These are phyloP conservation scores for Darksidea phi DNA, from an alignment of 495 filamentous ascomycete species.

Conservation along the genomic window DNA sequence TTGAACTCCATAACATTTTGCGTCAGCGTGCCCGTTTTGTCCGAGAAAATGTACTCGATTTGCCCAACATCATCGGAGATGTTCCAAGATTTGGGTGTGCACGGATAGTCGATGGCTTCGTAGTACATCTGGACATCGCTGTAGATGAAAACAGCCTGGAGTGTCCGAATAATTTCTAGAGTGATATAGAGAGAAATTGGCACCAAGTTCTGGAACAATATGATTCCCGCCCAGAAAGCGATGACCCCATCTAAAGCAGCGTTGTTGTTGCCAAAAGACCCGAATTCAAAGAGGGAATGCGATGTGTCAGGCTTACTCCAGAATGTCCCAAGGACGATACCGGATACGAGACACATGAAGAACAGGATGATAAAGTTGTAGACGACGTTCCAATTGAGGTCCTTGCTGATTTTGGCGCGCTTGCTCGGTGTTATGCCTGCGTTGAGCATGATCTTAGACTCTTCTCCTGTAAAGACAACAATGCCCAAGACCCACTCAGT, in stretches of 20 bases:
- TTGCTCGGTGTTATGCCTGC: conserved; percentile 96
- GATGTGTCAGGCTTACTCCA: conserved; percentile 76
- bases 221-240: conserved; percentile 91
- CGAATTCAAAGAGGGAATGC: conserved; percentile 80
- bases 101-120: conserved; percentile 86
- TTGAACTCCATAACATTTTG: conserved; percentile 99
- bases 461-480: conserved; percentile 94
- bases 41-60: conserved; percentile 99
- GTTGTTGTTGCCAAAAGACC: conserved; percentile 68
- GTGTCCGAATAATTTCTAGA: conserved; percentile 89
- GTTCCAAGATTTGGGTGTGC: conserved; percentile 98
- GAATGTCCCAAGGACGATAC: conserved; percentile 76
- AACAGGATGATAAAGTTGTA: conserved; percentile 94
- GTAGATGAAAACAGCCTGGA: conserved; percentile 96
- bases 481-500: conserved; percentile 96
- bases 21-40: conserved; percentile 97
- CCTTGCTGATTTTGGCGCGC: conserved; percentile 81
- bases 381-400: conserved; percentile 95
- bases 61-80: conserved; percentile 98
- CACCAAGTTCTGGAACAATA: conserved; percentile 97
- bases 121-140: conserved; percentile 96
- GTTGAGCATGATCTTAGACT: conserved; percentile 99
- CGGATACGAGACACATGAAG: conserved; percentile 83
- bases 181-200: conserved; percentile 98
- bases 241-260: conserved; percentile 84